Percentiles rank a stretch among this genome's conserved stretches.
These are phyloP conservation scores for Solanum ossicruentum DNA, from an alignment of 257 asterid genomes.

Conservation along the genomic window DNA sequence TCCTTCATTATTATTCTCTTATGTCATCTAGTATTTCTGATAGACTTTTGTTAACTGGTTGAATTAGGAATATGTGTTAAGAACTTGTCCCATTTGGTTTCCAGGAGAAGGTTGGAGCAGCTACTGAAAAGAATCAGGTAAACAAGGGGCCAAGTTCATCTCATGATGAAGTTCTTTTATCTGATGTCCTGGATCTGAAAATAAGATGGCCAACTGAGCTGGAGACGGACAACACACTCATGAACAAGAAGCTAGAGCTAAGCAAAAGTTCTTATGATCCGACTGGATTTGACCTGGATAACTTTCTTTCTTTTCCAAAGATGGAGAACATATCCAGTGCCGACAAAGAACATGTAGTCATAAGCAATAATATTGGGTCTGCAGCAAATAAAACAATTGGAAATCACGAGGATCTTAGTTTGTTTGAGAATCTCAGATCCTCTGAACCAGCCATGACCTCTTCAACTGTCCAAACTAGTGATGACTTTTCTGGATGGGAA, in stretches of 20 bases:
- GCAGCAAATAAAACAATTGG: slow-evolving; percentile 19
- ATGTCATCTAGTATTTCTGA: neutral
- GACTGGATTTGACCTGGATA: slow-evolving; percentile 50
- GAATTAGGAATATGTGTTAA: neutral
- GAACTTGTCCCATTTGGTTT: slow-evolving; percentile 6
- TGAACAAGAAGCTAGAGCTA: slow-evolving; percentile 23
- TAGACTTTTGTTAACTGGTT: neutral
- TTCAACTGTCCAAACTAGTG: slow-evolving; percentile 8
- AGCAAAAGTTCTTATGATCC: slow-evolving; percentile 22
- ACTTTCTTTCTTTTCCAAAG: slow-evolving; percentile 34
- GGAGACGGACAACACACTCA: slow-evolving; percentile 14
- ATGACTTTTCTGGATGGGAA: slow-evolving; percentile 58
- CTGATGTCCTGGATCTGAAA: slow-evolving; percentile 48
- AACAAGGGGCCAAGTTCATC: slow-evolving; percentile 35
- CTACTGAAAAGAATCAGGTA: slow-evolving; percentile 21
- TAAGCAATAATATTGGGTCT: slow-evolving; percentile 7
- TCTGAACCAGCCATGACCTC: slow-evolving; percentile 29
- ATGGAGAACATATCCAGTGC: slow-evolving; percentile 11
- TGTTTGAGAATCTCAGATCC: slow-evolving; percentile 34
- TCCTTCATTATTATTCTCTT: neutral
- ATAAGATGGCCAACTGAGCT: slow-evolving; percentile 43
- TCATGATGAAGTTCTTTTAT: slow-evolving; percentile 29
- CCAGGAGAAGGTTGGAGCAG: slow-evolving; percentile 65
- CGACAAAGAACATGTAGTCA: slow-evolving; percentile 16
- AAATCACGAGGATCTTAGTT: slow-evolving; percentile 27